Base-by-base conservation (phyloP, 2,329 filamentous ascomycete species). In the Teratosphaeria epicoccoides region DNA sequence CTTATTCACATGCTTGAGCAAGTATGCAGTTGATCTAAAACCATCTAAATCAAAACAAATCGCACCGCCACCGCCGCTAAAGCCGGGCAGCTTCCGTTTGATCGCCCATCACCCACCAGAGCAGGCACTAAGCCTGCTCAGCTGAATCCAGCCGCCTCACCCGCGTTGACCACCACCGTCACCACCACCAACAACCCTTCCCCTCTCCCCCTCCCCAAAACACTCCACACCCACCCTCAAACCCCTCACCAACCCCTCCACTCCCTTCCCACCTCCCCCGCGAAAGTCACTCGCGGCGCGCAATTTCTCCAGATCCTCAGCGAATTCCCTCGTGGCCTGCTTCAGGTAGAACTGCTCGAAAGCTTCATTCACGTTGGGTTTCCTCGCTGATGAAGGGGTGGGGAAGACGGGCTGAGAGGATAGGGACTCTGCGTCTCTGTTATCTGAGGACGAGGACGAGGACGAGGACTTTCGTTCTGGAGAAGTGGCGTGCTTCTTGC, bases 301-400 rank as follows among this genome's bases (percentile, higher is more conserved):
- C 55, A 88, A 73, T 66, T 81, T 81, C 70, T 87, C 82, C 33
- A 90, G 75, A 64, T 89, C 86, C 58, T 88, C 83, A 11, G 82
- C 80, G 51, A 90, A 81, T 65, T 89, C 85, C 48, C 75, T 72
- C 0, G 85, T 87, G 5, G 82, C 73, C 53, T 79, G 81, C 60
- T 84, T 81, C 46, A 89, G 77, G 66, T 88, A 88, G 65, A 81
- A 84, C 9, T 80, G 72, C 7, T 76, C 73, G 68, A 87, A 88
- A 26, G 59, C 55, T 49, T 63, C 55, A 24, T 67, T 59, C 3
- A 59, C 49, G 25, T 61, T 56, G 37, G 23, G 25, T 46, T 29
- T 24, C 7, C 12, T 9, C 12, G 46, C 37, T 14, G 17, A 10
- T 10, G 43, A 3, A 25, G 40, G 24, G n/a, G 49, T 17, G 17